These are phyloP conservation scores for Gossypioides kirkii DNA, from an alignment of 345 rosid genomes.

Conservation along the genomic window DNA sequence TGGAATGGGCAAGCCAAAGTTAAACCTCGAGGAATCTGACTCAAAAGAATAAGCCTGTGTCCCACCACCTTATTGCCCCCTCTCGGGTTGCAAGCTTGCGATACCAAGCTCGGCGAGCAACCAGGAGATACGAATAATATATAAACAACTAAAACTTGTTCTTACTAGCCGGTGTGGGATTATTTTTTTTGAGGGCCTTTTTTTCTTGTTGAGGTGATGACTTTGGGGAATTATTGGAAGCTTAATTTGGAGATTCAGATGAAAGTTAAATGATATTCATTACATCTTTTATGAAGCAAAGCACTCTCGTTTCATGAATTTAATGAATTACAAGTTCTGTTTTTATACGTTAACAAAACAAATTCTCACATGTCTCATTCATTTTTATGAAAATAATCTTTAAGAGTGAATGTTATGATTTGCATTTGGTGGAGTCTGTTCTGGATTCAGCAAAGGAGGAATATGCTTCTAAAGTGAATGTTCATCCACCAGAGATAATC, in stretches of 20 bases:
- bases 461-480: slow-evolving; percentile 61
- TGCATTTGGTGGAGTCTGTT: slow-evolving; percentile 57
- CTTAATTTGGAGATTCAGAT: too few relatives aligned
- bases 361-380: too few relatives aligned
- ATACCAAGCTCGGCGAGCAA: neutral
- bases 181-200: neutral
- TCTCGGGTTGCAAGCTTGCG: neutral
- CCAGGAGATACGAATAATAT: rapidly evolving
- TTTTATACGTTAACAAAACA: too few relatives aligned
- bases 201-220: too few relatives aligned
- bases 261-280: too few relatives aligned
- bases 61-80: neutral
- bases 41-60: neutral
- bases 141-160: neutral
- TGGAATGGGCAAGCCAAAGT: neutral
- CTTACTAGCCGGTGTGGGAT: neutral
- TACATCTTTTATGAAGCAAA: too few relatives aligned
- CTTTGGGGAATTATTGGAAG: too few relatives aligned
- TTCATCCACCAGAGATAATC: slow-evolving; percentile 71
- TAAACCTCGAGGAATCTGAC: neutral
- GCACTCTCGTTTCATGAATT: too few relatives aligned
- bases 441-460: slow-evolving; percentile 65
- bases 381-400: too few relatives aligned
- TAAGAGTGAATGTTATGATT: slow-evolving; percentile 24
- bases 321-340: too few relatives aligned